Conservation (phyloP, 2,329 filamentous ascomycete genomes). For the Helotiales sp. region DNA sequence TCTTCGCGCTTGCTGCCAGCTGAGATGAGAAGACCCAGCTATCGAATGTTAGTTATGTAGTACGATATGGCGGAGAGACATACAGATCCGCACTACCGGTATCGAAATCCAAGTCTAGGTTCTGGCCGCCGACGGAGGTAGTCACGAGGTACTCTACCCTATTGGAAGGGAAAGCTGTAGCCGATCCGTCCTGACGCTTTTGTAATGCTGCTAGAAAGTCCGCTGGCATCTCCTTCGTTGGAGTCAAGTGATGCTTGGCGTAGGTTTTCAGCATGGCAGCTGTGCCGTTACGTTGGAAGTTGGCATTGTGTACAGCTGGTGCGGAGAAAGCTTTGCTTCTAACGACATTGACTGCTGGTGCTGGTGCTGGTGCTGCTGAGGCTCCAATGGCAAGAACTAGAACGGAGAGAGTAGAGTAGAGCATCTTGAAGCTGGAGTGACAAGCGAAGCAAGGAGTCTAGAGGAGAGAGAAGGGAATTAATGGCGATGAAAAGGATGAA, state of each 20-base stretch:
- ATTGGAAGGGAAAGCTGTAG: slow-evolving; percentile 28
- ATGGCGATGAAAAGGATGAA: slow-evolving; percentile 23
- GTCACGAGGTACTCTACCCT: slow-evolving; percentile 40
- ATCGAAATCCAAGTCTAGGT: slow-evolving; percentile 42
- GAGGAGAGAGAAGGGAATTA: slow-evolving; percentile 18
- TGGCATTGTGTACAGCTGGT: slow-evolving; percentile 38
- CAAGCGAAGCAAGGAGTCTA: no score
- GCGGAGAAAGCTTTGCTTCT: slow-evolving; percentile 32
- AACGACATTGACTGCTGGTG: slow-evolving; percentile 25
- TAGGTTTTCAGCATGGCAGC: slow-evolving; percentile 42
- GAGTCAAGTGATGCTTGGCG: slow-evolving; percentile 39
- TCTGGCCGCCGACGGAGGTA: slow-evolving; percentile 38
- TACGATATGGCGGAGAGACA: slow-evolving; percentile 17
- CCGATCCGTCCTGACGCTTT: slow-evolving; percentile 42
- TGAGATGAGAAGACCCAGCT: slow-evolving; percentile 43
- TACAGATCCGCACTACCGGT: slow-evolving; percentile 42
- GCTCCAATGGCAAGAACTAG: slow-evolving; percentile 34
- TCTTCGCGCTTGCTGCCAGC: slow-evolving; percentile 25
- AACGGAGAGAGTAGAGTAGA: slow-evolving; percentile 35
- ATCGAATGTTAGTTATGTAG: neutral
- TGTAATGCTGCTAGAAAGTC: slow-evolving; percentile 32
- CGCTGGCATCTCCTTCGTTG: slow-evolving; percentile 35
- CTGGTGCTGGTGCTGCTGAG: slow-evolving; percentile 34
- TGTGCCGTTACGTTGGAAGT: slow-evolving; percentile 41
- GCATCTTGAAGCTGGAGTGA: slow-evolving; percentile 33